A percentile compares a stretch with the other conserved stretches of the same genome.
Conservation (phyloP, 495 filamentous ascomycete genomes). For the Neurospora tetraspora region DNA sequence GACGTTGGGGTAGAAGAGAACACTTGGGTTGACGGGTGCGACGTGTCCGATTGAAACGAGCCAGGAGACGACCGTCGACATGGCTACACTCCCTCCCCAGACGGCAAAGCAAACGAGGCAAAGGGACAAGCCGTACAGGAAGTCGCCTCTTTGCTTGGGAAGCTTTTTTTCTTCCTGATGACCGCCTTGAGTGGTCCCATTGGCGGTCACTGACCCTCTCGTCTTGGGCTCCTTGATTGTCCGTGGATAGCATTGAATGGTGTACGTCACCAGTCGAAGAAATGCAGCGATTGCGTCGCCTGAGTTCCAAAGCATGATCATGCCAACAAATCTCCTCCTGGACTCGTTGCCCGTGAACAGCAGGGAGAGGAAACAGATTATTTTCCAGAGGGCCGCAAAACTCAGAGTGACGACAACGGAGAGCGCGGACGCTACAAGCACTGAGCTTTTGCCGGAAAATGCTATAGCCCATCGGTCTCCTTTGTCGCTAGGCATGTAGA, state of each 20-base stretch:
- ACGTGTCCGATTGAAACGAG: neutral
- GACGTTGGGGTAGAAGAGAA: neutral
- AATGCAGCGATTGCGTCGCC: neutral
- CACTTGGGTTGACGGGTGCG: neutral
- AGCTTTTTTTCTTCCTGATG: too few species aligned
- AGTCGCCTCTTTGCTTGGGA: neutral
- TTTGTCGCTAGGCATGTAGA: conserved; percentile 1
- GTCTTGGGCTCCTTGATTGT: too few species aligned
- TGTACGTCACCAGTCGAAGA: too few species aligned
- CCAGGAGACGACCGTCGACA: neutral
- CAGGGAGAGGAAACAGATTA: neutral
- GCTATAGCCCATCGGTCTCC: neutral
- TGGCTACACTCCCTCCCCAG: neutral
- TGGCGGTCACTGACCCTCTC: too few species aligned
- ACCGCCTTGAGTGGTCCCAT: too few species aligned
- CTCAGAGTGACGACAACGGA: neutral
- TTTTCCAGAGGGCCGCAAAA: neutral
- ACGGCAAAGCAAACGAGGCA: neutral
- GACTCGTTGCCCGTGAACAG: neutral
- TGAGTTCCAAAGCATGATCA: neutral
- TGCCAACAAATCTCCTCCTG: neutral
- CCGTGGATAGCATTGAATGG: too few species aligned
- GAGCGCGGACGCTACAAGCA: neutral
- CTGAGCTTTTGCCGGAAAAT: neutral
- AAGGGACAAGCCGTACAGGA: neutral